Conservation (phyloP, 352 stramenopile genomes). For the Phytophthora pseudosyringae region DNA sequence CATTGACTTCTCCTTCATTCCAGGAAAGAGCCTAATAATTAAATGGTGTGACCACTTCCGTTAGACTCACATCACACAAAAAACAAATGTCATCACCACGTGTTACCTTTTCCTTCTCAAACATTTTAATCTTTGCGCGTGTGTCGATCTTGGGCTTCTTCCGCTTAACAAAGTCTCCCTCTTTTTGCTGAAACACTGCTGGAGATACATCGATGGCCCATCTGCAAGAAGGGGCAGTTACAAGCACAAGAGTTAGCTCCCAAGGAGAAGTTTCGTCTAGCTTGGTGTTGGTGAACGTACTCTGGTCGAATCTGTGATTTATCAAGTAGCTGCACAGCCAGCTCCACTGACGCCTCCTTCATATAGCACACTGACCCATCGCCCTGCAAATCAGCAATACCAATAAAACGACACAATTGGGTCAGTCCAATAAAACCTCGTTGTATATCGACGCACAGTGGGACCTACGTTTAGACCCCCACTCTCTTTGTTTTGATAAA, state of each 20-base stretch:
- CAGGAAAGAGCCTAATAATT: constrained; percentile 88
- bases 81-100: constrained; percentile 16
- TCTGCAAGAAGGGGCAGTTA: constrained; percentile 22
- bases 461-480: constrained; percentile 87
- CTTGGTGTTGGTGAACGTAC: constrained; percentile 42
- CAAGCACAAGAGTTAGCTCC: background rate
- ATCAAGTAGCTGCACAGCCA: constrained; percentile 95
- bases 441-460: background rate
- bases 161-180: constrained; percentile 71
- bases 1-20: constrained; percentile 94
- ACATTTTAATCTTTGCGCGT: constrained; percentile 86
- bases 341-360: constrained; percentile 94
- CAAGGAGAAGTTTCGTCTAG: background rate
- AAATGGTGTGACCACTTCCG: background rate
- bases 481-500: constrained; percentile 92
- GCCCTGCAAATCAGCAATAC: constrained; percentile 55
- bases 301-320: constrained; percentile 84
- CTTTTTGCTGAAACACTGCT: constrained; percentile 92
- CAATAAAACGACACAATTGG: background rate
- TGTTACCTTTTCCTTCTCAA: constrained; percentile 84
- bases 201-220: constrained; percentile 79
- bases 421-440: background rate
- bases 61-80: background rate
- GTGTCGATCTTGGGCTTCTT: constrained; percentile 87
- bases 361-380: constrained; percentile 97